phyloP scores from a whole-genome alignment of 2,329 filamentous ascomycete genomes.

The Raffaelea ambrosiae region DNA sequence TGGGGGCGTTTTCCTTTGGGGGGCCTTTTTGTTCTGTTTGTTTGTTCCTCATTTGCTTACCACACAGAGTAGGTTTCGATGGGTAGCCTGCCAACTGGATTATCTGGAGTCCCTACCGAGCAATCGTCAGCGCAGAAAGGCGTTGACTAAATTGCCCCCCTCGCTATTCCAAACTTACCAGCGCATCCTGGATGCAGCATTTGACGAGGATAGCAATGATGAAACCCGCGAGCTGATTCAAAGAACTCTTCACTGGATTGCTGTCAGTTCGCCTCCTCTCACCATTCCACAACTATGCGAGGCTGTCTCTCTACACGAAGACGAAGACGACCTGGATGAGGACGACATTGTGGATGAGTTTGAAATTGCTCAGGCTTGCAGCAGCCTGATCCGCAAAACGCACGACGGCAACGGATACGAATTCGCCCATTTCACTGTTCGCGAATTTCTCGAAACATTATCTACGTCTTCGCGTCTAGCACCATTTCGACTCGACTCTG shows the following conservation, averaged over 20 bases:
- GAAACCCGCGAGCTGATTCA: not conserved
- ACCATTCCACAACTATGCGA: not conserved
- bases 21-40: not conserved
- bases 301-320: not conserved
- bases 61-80: not conserved
- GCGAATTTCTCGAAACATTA: not conserved
- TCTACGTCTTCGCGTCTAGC: not conserved
- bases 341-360: not conserved
- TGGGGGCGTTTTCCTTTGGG: too few species aligned
- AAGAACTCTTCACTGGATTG: conserved; percentile 1
- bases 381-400: conserved; percentile 2
- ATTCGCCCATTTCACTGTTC: conserved; percentile 1
- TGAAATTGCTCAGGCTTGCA: not conserved
- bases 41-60: not conserved
- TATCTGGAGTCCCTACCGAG: not conserved
- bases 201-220: not conserved
- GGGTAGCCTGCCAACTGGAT: conserved; percentile 2
- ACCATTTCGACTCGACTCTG: not conserved
- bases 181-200: not conserved
- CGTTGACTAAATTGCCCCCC: not conserved
- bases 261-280: not conserved
- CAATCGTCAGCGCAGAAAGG: not conserved
- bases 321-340: not conserved
- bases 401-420: not conserved
- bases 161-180: not conserved